Conservation (phyloP, 2,329 filamentous ascomycete species). For the Monosporascus sp. region DNA sequence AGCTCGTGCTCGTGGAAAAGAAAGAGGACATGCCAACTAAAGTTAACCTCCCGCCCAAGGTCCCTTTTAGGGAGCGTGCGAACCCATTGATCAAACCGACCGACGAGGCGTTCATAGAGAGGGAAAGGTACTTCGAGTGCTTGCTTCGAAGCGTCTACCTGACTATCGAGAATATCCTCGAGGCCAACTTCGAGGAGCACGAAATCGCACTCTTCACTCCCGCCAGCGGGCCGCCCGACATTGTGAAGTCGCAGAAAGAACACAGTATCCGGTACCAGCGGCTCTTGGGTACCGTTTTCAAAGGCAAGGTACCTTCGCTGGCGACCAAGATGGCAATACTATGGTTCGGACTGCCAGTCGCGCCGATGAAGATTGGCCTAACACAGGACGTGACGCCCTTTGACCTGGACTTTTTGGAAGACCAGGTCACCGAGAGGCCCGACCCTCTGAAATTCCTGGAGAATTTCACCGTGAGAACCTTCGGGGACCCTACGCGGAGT, state of each 20-base stretch:
- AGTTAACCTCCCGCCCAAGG: slow-evolving; percentile 6
- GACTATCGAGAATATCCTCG: slow-evolving; percentile 26
- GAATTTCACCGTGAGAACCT: slow-evolving; percentile 7
- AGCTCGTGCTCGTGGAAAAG: background rate
- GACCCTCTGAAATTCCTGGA: slow-evolving; percentile 20
- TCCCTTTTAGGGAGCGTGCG: slow-evolving; percentile 14
- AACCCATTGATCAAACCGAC: slow-evolving; percentile 13
- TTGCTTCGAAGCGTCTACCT: slow-evolving; percentile 16
- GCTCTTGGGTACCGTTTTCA: slow-evolving; percentile 27
- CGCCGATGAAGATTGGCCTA: slow-evolving; percentile 29
- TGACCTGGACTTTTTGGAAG: slow-evolving; percentile 9
- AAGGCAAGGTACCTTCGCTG: slow-evolving; percentile 20
- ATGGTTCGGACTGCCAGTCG: slow-evolving; percentile 41
- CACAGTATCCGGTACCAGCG: slow-evolving; percentile 24
- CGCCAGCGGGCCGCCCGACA: slow-evolving; percentile 15
- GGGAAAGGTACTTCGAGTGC: slow-evolving; percentile 21
- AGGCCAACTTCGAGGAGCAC: slow-evolving; percentile 26
- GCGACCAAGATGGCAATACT: slow-evolving; percentile 39
- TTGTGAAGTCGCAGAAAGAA: slow-evolving; percentile 26
- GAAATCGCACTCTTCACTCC: slow-evolving; percentile 28
- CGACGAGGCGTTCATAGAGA: slow-evolving; percentile 13
- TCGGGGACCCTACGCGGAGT: slow-evolving; percentile 5
- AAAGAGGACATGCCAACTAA: background rate
- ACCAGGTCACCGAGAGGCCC: background rate
- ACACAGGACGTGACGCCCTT: background rate